Evolutionary conservation across 805 yeast genomes (phyloP).

Genomic region (Metschnikowia hibisci): DNA sequence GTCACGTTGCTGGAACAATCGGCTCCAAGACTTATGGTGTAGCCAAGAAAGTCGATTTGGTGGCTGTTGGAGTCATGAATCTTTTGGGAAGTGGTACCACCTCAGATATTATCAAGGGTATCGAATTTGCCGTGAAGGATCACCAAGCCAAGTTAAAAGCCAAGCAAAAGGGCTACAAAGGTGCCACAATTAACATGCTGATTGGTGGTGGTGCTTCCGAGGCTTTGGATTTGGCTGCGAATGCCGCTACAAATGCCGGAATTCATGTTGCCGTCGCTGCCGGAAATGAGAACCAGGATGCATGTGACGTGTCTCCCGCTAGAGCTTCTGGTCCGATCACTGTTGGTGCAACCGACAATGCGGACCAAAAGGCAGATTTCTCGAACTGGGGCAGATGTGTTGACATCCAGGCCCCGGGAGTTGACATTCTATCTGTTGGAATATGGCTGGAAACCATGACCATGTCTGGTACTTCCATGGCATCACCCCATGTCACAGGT

Average conservation of each 20-base stretch:
- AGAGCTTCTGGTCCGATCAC: conserved; percentile 80
- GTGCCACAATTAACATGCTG: conserved; percentile 89
- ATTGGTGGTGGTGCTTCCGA: conserved; percentile 91
- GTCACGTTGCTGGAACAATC: conserved; percentile 96
- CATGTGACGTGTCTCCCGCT: conserved; percentile 91
- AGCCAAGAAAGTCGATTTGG: conserved; percentile 73
- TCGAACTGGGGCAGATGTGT: conserved; percentile 96
- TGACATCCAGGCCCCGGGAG: conserved; percentile 95
- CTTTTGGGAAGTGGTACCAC: conserved; percentile 80
- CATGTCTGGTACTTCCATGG: conserved; percentile 78
- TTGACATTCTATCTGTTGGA: conserved; percentile 63
- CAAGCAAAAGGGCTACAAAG: conserved; percentile 65
- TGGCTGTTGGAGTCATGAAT: conserved; percentile 80
- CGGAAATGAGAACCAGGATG: conserved; percentile 90
- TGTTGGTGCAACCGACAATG: conserved; percentile 90
- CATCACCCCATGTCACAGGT: conserved; percentile 74
- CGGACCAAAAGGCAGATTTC: conserved; percentile 90
- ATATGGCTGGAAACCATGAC: conserved; percentile 14
- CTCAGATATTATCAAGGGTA: conserved; percentile 83
- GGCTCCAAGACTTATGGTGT: conserved; percentile 79
- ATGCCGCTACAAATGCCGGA: conserved; percentile 86
- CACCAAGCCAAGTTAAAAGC: conserved; percentile 54
- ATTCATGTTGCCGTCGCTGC: conserved; percentile 94
- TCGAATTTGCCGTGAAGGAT: conserved; percentile 75
- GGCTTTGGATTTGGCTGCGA: conserved; percentile 80